Evolutionary conservation across 2,329 filamentous ascomycete genomes (phyloP).

Genomic region (Cyphellophora europaea): DNA sequence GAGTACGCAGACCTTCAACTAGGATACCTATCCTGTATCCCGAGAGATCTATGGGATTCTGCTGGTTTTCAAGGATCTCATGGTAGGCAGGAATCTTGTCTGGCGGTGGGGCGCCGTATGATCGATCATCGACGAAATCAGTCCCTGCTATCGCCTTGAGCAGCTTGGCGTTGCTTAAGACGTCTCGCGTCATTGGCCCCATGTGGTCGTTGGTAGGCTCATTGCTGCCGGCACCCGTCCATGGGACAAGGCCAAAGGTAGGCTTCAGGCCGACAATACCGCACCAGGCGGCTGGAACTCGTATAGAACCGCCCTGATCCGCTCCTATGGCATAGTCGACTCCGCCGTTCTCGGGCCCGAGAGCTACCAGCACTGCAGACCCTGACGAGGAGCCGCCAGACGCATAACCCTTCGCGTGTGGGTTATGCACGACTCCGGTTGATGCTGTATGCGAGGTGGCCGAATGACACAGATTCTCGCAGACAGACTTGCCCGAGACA

Average conservation of each 20-base stretch:
- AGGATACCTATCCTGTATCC: slow-evolving; percentile 35
- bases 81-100: slow-evolving; percentile 3
- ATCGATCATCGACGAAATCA: slow-evolving; percentile 36
- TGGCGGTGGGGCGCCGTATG: slow-evolving; percentile 17
- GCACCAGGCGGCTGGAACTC: slow-evolving; percentile 33
- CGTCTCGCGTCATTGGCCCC: slow-evolving; percentile 31
- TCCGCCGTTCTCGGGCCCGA: slow-evolving; percentile 18
- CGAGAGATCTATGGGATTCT: not conserved
- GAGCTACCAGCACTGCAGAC: slow-evolving; percentile 33
- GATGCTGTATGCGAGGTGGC: slow-evolving; percentile 34
- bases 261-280: slow-evolving; percentile 42
- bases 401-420: slow-evolving; percentile 28
- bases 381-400: slow-evolving; percentile 41
- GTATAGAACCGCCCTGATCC: slow-evolving; percentile 26
- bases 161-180: slow-evolving; percentile 29
- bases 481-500: slow-evolving; percentile 36
- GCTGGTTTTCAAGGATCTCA: slow-evolving; percentile 2
- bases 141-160: slow-evolving; percentile 36
- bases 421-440: slow-evolving; percentile 40
- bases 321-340: slow-evolving; percentile 23
- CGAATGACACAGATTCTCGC: slow-evolving; percentile 38
- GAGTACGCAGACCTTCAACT: slow-evolving; percentile 34
- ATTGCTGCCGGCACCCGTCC: slow-evolving; percentile 35
- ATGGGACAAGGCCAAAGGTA: slow-evolving; percentile 40
- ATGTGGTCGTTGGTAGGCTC: slow-evolving; percentile 41